Evolutionary conservation across 352 stramenopile species (phyloP).

Genomic region (Phytophthora citricola): DNA sequence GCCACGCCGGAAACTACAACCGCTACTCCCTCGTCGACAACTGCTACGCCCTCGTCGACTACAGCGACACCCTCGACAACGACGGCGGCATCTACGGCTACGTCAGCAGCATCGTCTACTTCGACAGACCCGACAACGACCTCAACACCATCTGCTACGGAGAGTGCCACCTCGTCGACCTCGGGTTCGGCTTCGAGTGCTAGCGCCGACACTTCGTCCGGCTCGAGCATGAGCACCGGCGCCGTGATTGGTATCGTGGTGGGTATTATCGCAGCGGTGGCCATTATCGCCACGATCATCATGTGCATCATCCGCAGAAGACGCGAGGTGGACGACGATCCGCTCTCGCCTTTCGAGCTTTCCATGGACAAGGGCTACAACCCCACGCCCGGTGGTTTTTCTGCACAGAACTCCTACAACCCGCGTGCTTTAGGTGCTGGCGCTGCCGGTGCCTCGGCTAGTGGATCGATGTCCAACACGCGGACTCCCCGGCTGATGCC

Average conservation of each 20-base stretch:
- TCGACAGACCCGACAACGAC: slow-evolving; percentile 33
- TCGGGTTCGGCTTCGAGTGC: slow-evolving; percentile 30
- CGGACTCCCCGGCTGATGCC: slow-evolving; percentile 47
- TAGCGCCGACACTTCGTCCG: slow-evolving; percentile 30
- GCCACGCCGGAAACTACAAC: slow-evolving; percentile 21
- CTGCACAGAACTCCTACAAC: slow-evolving; percentile 54
- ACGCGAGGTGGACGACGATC: slow-evolving; percentile 72
- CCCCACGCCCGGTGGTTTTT: slow-evolving; percentile 41
- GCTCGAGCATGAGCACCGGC: slow-evolving; percentile 71
- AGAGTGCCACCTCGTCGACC: slow-evolving; percentile 17
- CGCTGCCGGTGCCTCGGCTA: slow-evolving; percentile 17
- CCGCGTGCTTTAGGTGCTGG: slow-evolving; percentile 32
- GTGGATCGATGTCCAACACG: slow-evolving; percentile 32
- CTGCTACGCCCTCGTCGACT: slow-evolving; percentile 15
- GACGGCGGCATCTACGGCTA: slow-evolving; percentile 29
- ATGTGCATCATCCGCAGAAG: slow-evolving; percentile 64
- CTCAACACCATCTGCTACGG: slow-evolving; percentile 24
- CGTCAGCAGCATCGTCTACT: slow-evolving; percentile 31
- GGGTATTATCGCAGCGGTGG: slow-evolving; percentile 67
- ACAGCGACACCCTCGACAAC: slow-evolving; percentile 23
- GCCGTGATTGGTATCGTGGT: slow-evolving; percentile 74
- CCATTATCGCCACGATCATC: slow-evolving; percentile 61
- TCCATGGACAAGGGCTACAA: slow-evolving; percentile 88
- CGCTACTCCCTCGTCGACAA: slow-evolving; percentile 16
- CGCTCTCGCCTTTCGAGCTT: slow-evolving; percentile 82